A percentile compares a stretch with the other conserved stretches of the same genome.
These are phyloP conservation scores for Alloascoidea africana DNA, from an alignment of 805 yeast genomes.

Conservation along the genomic window DNA sequence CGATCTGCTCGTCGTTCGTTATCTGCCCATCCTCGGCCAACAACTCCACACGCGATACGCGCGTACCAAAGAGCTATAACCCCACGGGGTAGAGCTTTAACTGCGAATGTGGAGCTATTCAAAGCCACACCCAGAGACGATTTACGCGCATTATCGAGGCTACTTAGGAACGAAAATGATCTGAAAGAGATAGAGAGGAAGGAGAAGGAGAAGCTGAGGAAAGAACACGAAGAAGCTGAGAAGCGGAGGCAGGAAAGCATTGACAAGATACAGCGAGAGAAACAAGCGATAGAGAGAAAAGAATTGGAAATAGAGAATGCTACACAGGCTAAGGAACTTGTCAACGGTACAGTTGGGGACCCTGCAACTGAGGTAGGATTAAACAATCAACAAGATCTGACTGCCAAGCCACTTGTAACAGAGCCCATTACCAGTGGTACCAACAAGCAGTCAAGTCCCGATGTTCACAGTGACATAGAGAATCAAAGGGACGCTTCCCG, in stretches of 20 bases:
- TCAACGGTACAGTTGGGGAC: not conserved
- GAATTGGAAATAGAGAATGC: no score
- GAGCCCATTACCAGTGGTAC: no score
- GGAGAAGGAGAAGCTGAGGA: not conserved
- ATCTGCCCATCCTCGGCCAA: not conserved
- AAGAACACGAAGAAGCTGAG: not conserved
- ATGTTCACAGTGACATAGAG: not conserved
- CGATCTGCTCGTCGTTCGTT: not conserved
- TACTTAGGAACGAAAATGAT: not conserved
- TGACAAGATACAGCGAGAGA: not conserved
- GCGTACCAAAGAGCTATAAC: not conserved
- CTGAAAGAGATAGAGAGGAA: not conserved
- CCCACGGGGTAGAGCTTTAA: not conserved
- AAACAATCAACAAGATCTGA: not conserved
- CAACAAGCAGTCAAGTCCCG: no score
- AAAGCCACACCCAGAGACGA: not conserved
- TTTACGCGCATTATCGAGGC: not conserved
- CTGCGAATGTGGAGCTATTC: not conserved
- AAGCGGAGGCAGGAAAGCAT: not conserved
- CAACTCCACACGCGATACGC: not conserved
- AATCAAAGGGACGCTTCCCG: not conserved
- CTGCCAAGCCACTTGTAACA: not conserved
- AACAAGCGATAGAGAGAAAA: not conserved
- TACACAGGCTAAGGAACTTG: not conserved
- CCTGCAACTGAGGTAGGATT: not conserved